These are phyloP conservation scores for Chloromonas sp. DNA, from an alignment of 163 green algal species.

Conservation along the genomic window DNA sequence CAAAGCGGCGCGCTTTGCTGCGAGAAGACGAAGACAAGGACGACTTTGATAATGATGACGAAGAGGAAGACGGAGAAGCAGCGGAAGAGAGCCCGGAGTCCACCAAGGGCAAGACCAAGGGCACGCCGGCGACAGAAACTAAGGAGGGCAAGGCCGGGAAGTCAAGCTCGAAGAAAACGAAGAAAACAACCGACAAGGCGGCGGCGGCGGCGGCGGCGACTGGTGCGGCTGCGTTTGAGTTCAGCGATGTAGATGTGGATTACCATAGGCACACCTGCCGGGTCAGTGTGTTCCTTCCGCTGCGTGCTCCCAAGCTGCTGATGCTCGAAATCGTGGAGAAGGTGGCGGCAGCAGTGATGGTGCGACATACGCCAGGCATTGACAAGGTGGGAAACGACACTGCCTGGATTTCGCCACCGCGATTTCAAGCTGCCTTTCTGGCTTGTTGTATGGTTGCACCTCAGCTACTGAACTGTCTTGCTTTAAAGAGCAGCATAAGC, in stretches of 20 bases:
- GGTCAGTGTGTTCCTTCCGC: constrained; percentile 40
- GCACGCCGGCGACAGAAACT: neutral
- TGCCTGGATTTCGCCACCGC: neutral
- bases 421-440: neutral
- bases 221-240: neutral
- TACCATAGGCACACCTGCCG: constrained; percentile 6
- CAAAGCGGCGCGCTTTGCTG: constrained; percentile 8
- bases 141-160: neutral
- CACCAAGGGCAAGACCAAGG: neutral
- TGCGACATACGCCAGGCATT: constrained; percentile 40
- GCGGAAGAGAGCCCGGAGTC: neutral
- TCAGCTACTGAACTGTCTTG: no score
- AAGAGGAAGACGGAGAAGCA: neutral
- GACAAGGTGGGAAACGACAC: constrained; percentile 31
- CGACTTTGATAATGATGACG: constrained; percentile 4
- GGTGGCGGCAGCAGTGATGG: constrained; percentile 51
- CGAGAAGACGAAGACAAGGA: constrained; percentile 12
- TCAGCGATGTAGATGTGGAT: neutral
- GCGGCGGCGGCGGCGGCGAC: no score
- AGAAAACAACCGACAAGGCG: no score
- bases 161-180: neutral
- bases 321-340: constrained; percentile 86
- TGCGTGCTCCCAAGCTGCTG: constrained; percentile 74
- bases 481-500: no score
- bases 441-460: no score